Evolutionary conservation across 1,284 basidiomycete genomes (phyloP).

Genomic region (Malassezia cuniculi): DNA sequence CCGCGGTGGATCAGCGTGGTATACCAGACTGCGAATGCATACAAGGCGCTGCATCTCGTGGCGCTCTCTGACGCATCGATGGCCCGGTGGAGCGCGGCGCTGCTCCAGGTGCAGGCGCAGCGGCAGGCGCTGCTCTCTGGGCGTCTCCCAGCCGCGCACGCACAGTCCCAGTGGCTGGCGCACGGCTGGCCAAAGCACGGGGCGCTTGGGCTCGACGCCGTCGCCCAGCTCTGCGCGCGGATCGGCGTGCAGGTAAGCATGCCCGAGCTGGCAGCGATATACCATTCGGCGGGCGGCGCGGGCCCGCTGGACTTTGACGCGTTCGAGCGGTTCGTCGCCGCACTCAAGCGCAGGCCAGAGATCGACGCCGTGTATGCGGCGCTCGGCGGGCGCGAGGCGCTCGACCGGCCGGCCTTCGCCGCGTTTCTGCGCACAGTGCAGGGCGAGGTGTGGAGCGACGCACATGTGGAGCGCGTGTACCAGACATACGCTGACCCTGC

Average conservation of each 20-base stretch:
- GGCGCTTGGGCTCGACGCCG: constrained; percentile 57
- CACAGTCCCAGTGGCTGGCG: constrained; percentile 63
- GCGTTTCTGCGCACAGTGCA: constrained; percentile 26
- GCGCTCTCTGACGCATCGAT: constrained; percentile 61
- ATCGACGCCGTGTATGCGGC: constrained; percentile 51
- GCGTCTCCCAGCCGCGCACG: constrained; percentile 26
- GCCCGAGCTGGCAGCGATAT: constrained; percentile 56
- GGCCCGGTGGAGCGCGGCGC: constrained; percentile 49
- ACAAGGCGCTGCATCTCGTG: constrained; percentile 84
- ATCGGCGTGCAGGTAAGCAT: constrained; percentile 60
- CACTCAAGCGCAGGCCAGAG: constrained; percentile 70
- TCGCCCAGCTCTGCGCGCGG: constrained; percentile 61
- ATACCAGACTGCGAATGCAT: constrained; percentile 62
- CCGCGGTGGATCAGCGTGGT: constrained; percentile 63
- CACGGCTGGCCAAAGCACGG: constrained; percentile 52
- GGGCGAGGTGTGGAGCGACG: constrained; percentile 12
- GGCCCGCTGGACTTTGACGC: constrained; percentile 67
- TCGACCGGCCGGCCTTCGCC: constrained; percentile 2
- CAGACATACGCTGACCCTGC: constrained; percentile 1
- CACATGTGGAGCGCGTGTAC: constrained; percentile 3
- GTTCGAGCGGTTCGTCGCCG: constrained; percentile 72
- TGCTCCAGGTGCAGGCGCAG: constrained; percentile 46
- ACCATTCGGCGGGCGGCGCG: constrained; percentile 62
- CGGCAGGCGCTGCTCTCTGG: constrained; percentile 26
- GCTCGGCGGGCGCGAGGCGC: background rate